phyloP scores from a whole-genome alignment of 225 moss, liverwort and hornwort species.

The Sphagnum tenellum region DNA sequence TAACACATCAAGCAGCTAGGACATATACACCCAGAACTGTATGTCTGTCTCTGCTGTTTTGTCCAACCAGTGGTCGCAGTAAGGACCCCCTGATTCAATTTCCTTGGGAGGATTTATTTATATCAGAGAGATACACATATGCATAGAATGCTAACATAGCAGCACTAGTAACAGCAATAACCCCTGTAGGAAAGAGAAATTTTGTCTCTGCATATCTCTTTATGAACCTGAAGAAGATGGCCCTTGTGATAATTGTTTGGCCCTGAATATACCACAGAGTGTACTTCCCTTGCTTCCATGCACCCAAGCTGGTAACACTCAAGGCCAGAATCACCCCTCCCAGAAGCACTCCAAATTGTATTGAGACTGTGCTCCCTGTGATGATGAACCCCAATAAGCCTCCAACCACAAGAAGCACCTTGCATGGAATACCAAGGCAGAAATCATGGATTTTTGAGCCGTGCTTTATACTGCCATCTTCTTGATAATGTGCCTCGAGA shows the following conservation, averaged over 20 bases:
- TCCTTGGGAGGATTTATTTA: slow-evolving; percentile 95
- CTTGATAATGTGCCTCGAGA: slow-evolving; percentile 67
- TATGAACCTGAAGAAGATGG: neutral
- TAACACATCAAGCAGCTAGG: too few relatives aligned
- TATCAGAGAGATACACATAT: slow-evolving; percentile 78
- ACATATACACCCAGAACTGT: too few relatives aligned
- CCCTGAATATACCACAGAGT: slow-evolving; percentile 64
- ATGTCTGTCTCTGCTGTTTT: too few relatives aligned
- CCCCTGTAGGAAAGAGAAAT: slow-evolving; percentile 38
- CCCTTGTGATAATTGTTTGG: slow-evolving; percentile 60
- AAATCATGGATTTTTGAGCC: slow-evolving; percentile 97
- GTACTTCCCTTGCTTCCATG: slow-evolving; percentile 82
- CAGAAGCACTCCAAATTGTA: slow-evolving; percentile 77
- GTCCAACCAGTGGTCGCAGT: too few relatives aligned
- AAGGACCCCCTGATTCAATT: slow-evolving; percentile 9
- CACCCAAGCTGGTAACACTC: slow-evolving; percentile 79
- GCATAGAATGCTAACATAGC: slow-evolving; percentile 85
- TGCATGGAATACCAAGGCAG: slow-evolving; percentile 89
- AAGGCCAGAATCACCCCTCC: slow-evolving; percentile 76
- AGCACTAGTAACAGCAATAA: slow-evolving; percentile 52
- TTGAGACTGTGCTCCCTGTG: slow-evolving; percentile 65
- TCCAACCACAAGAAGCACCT: slow-evolving; percentile 51
- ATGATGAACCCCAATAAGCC: slow-evolving; percentile 83
- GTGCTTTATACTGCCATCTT: slow-evolving; percentile 20
- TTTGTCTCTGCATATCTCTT: slow-evolving; percentile 35